Evolutionary conservation across 2,329 filamentous ascomycete species (phyloP).

Genomic region (Cladosporium sp.): DNA sequence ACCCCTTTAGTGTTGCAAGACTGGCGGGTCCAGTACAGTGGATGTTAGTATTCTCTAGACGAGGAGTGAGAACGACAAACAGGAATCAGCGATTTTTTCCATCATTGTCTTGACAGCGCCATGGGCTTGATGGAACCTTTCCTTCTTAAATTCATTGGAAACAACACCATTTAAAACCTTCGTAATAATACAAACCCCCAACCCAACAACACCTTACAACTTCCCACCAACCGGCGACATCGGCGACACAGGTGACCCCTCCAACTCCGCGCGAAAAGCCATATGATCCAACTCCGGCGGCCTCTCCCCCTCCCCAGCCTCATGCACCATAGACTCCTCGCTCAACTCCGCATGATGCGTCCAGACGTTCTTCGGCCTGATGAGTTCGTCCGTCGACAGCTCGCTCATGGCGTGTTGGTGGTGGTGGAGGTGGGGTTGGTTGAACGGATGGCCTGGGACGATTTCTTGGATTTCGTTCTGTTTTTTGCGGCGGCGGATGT

Average conservation of each 20-base stretch:
- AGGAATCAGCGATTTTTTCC: no score
- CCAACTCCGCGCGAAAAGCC: constrained; percentile 2
- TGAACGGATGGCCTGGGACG: background rate
- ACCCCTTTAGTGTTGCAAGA: no score
- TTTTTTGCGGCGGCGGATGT: background rate
- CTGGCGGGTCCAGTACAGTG: no score
- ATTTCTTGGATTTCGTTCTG: constrained; percentile 6
- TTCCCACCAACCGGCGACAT: background rate
- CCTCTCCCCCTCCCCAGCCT: constrained; percentile 2
- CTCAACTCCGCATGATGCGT: constrained; percentile 4
- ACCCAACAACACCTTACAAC: background rate
- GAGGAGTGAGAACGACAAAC: no score
- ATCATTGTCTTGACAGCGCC: no score
- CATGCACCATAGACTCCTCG: constrained; percentile 4
- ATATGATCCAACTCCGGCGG: constrained; percentile 6
- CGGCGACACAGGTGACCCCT: constrained; percentile 1
- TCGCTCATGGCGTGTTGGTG: background rate
- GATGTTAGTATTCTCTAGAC: no score
- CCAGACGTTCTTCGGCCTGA: background rate
- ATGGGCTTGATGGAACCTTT: no score
- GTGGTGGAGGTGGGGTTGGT: background rate
- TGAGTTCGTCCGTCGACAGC: background rate
- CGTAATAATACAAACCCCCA: background rate
- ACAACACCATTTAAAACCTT: no score
- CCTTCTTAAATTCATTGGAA: no score